Evolutionary conservation across 202 grass and related monocot species (phyloP).

Genomic region (Elaeis oleifera): DNA sequence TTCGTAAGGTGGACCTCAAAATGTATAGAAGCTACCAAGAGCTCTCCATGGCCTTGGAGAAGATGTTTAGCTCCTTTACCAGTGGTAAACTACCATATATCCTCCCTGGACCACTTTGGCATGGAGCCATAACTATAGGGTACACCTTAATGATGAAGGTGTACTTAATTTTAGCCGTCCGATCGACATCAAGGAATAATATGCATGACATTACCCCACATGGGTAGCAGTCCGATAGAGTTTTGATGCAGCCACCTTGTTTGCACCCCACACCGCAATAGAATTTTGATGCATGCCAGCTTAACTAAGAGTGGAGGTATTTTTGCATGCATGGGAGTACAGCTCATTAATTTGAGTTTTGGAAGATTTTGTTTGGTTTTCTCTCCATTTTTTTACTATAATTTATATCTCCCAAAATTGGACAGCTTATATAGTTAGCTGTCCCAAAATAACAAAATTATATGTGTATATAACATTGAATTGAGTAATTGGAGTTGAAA

Average conservation of each 20-base stretch:
- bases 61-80: conserved; percentile 65
- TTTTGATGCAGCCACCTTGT: no score
- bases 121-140: not conserved
- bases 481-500: no score
- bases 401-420: not conserved
- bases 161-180: not conserved
- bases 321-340: not conserved
- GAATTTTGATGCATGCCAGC: no score
- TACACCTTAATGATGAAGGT: not conserved
- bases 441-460: no score
- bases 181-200: no score
- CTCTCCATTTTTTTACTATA: not conserved
- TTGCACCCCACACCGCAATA: no score
- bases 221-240: no score
- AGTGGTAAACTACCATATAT: conserved; percentile 13
- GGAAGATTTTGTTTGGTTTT: not conserved
- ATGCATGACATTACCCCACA: no score
- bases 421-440: not conserved
- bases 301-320: not conserved
- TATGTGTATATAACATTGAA: no score
- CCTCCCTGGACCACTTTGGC: not conserved
- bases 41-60: conserved; percentile 58
- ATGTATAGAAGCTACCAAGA: conserved; percentile 69
- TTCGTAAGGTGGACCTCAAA: conserved; percentile 86
- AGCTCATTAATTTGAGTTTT: not conserved